Conservation (phyloP, 495 filamentous ascomycete genomes). For the Pseudomonodictys pantanalensis region DNA sequence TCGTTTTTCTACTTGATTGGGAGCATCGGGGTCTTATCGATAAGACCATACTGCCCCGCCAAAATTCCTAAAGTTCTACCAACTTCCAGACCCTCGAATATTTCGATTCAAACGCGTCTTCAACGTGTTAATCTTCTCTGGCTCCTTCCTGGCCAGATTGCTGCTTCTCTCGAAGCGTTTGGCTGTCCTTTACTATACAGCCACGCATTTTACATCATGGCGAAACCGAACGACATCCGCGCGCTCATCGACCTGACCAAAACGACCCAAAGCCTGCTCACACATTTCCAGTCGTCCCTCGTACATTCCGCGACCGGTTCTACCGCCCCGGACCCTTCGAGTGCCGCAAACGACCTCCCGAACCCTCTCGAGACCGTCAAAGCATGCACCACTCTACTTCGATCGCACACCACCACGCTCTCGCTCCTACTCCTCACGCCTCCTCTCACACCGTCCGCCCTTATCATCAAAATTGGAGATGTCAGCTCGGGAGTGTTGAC, state of each 20-base stretch:
- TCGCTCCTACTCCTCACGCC: conserved; percentile 79
- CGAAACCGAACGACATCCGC: neutral
- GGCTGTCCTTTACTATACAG: too few species aligned
- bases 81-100: too few species aligned
- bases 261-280: conserved; percentile 36
- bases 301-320: conserved; percentile 35
- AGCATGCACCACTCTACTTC: conserved; percentile 63
- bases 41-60: too few species aligned
- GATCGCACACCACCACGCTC: conserved; percentile 80
- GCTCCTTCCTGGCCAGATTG: too few species aligned
- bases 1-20: too few species aligned
- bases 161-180: too few species aligned
- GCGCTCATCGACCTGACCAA: conserved; percentile 36
- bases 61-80: too few species aligned
- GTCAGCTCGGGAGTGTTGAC: conserved; percentile 65
- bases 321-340: conserved; percentile 42
- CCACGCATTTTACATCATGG: too few species aligned
- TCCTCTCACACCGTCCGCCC: conserved; percentile 77
- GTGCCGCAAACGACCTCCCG: conserved; percentile 28
- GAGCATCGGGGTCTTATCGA: too few species aligned
- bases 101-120: too few species aligned
- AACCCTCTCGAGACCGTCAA: conserved; percentile 62
- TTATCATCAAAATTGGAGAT: conserved; percentile 62
- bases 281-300: conserved; percentile 37
- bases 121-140: too few species aligned